Evolutionary conservation across 2,329 filamentous ascomycete genomes (phyloP).

Genomic region (Apiospora rasikravindrae): DNA sequence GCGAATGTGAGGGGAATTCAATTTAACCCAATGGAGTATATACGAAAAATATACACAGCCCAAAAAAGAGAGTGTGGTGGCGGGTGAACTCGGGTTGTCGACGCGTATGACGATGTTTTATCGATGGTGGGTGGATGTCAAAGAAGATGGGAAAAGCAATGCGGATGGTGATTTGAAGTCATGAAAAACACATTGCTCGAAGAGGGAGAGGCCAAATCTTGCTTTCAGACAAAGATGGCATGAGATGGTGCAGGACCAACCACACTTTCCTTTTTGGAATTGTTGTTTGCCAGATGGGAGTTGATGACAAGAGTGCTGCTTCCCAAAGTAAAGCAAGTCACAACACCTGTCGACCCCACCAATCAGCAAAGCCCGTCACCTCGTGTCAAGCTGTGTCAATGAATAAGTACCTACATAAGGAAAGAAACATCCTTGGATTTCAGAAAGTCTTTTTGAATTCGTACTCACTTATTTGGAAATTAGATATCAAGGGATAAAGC

Average conservation of each 20-base stretch:
- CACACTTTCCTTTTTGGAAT: background rate
- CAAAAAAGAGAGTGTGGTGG: background rate
- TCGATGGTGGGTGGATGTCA: background rate
- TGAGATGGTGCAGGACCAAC: background rate
- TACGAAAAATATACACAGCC: background rate
- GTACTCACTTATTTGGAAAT: too few species aligned
- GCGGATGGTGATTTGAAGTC: background rate
- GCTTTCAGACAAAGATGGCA: background rate
- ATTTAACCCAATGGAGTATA: slow-evolving; percentile 4
- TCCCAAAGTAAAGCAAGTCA: background rate
- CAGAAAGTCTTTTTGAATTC: background rate
- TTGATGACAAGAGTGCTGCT: background rate
- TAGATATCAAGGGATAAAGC: background rate
- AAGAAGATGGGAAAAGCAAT: background rate
- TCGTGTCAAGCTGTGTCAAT: too few species aligned
- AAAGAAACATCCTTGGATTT: too few species aligned
- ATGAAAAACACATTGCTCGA: background rate
- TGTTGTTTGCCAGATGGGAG: background rate
- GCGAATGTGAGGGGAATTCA: background rate
- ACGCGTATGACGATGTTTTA: background rate
- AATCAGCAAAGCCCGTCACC: too few species aligned
- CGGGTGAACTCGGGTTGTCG: background rate
- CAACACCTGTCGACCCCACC: background rate
- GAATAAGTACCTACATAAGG: too few species aligned
- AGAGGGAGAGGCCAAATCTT: background rate